Evolutionary conservation across 345 rosid species (phyloP).

Genomic region (Salix suchowensis): DNA sequence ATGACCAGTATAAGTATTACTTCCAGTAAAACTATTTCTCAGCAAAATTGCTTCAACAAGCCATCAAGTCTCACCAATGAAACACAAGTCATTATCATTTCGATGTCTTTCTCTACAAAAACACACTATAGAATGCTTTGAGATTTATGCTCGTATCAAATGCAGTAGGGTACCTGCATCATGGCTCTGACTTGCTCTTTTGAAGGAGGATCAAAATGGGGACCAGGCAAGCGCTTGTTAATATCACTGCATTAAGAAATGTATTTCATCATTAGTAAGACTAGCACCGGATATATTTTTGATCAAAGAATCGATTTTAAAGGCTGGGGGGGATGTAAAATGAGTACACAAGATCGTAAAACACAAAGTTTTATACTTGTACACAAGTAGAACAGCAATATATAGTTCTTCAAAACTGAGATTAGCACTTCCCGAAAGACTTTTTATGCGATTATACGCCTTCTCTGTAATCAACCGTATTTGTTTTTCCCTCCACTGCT

Average conservation of each 20-base stretch:
- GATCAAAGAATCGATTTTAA: neutral
- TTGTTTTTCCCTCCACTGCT: conserved; percentile 73
- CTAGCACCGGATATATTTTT: neutral
- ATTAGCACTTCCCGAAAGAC: conserved; percentile 47
- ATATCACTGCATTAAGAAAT: conserved; percentile 51
- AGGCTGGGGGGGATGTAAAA: neutral
- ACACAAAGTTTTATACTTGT: conserved; percentile 49
- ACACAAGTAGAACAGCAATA: conserved; percentile 77
- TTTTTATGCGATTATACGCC: conserved; percentile 50
- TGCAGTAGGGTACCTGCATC: conserved; percentile 48
- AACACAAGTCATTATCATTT: neutral
- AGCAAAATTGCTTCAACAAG: too few species aligned
- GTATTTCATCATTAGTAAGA: neutral
- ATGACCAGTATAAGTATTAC: too few species aligned
- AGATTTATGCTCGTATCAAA: neutral
- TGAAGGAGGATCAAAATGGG: conserved; percentile 93
- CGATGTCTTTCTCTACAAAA: neutral
- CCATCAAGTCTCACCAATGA: neutral
- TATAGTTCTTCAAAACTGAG: conserved; percentile 78
- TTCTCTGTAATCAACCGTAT: conserved; percentile 58
- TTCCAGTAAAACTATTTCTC: too few species aligned
- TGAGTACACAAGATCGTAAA: neutral
- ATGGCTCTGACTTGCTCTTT: conserved; percentile 52
- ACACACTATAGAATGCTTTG: neutral
- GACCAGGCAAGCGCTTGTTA: conserved; percentile 86